Evolutionary conservation across 2,329 filamentous ascomycete species (phyloP).

Genomic region (Monosporascus sp.): DNA sequence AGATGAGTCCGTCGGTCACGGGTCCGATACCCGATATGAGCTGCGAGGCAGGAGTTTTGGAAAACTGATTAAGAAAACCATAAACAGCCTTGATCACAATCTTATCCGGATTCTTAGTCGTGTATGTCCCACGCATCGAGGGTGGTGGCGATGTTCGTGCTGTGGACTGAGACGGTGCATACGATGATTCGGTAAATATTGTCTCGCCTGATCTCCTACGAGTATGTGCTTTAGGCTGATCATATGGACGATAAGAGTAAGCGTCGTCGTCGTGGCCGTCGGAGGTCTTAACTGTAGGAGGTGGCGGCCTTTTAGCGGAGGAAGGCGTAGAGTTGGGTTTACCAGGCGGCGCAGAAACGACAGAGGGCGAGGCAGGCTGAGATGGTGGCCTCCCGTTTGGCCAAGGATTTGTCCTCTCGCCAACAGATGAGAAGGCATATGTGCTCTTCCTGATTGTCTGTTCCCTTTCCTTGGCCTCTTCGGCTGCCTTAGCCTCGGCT

Average conservation of each 20-base stretch:
- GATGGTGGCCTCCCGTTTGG: slow-evolving; percentile 53
- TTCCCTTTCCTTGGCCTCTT: slow-evolving; percentile 23
- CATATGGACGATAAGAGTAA: slow-evolving; percentile 74
- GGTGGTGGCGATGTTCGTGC: slow-evolving; percentile 78
- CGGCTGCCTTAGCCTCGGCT: slow-evolving; percentile 18
- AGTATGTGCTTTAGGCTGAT: slow-evolving; percentile 54
- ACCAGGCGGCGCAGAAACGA: slow-evolving; percentile 2
- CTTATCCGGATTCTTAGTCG: slow-evolving; percentile 88
- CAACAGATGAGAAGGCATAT: slow-evolving; percentile 61
- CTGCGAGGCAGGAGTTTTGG: slow-evolving; percentile 84
- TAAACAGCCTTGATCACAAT: slow-evolving; percentile 94
- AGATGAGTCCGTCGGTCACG: slow-evolving; percentile 86
- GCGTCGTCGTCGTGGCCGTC: slow-evolving; percentile 58
- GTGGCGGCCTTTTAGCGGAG: slow-evolving; percentile 20
- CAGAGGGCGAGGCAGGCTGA: slow-evolving; percentile 26
- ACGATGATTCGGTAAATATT: slow-evolving; percentile 77
- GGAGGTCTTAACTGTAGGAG: slow-evolving; percentile 49
- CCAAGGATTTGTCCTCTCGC: slow-evolving; percentile 67
- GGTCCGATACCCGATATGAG: slow-evolving; percentile 77
- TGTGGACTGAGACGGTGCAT: slow-evolving; percentile 78
- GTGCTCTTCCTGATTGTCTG: slow-evolving; percentile 40
- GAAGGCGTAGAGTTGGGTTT: slow-evolving; percentile 15
- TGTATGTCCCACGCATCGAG: slow-evolving; percentile 71
- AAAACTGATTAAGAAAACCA: slow-evolving; percentile 82
- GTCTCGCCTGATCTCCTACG: slow-evolving; percentile 64